Base-by-base conservation (phyloP, 768 basidiomycete genomes). In the Russula olivacea region DNA sequence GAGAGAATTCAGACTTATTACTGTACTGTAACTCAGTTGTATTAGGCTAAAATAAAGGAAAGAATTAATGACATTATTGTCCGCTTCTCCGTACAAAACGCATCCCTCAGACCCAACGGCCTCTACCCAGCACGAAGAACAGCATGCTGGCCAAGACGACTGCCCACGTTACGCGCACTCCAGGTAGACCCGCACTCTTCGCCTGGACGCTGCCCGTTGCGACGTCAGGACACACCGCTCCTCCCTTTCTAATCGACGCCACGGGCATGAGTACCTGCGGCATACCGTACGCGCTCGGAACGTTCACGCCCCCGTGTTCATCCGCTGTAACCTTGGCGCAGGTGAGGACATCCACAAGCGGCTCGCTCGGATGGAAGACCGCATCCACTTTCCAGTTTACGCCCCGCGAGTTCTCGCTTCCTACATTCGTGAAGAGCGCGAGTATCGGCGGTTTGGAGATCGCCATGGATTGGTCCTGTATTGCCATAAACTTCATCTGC, bases 391-490 rank as follows among this genome's bases (percentile, higher is more conserved):
- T 76, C 82, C 82, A 85, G 28, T 63, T 71, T 28, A 71, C 5
- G 15, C 40, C 10, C n/a, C 38, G 69, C 15, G 72, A 68, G n/a
- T 74, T 73, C 51, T 69, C 63, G 56, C 69, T 75, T 38, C 84
- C 85, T 41, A 74, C 69, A 72, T 86, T 86, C 4, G 85, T 81
- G 64, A 86, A 69, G 38, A 86, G 78, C 7, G 80, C 73, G 49
- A 85, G 76, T 64, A 87, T 71, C 1, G 85, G 84, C 0, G 78
- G 76, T 66, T 86, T 86, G 43, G 76, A 83, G 40, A 85, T 69
- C 1, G 75, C 80, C 34, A 86, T 70, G 0, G 77, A 72, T 55
- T 77, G 74, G 4, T 74, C 63, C 36, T 77, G 71, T 36, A 75
- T 64, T 25, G 79, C 75, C 4, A 81, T 70, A 69, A 84, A 81